Evolutionary conservation across 2,329 filamentous ascomycete genomes (phyloP).

Genomic region (Sporothrix schenckii): DNA sequence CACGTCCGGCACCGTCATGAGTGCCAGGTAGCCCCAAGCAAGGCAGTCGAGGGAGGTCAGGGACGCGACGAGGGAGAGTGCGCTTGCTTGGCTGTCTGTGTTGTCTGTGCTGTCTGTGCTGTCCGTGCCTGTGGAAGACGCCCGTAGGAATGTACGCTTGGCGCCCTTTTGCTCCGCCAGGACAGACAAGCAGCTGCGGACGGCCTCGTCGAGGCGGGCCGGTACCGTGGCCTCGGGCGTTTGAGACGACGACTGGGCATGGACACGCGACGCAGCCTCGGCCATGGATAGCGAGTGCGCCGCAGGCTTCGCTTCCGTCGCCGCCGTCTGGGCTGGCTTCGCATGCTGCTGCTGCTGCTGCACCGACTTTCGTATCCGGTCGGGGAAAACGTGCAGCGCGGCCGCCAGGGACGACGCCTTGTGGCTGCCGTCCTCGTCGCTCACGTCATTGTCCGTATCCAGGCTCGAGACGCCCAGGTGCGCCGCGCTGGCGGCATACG

Average conservation of each 20-base stretch:
- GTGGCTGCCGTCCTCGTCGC: conserved; percentile 45
- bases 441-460: conserved; percentile 54
- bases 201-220: conserved; percentile 75
- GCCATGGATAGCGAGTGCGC: conserved; percentile 16
- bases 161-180: conserved; percentile 62
- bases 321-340: neutral
- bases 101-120: conserved; percentile 46
- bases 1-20: conserved; percentile 61
- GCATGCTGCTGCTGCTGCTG: conserved; percentile 18
- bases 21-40: conserved; percentile 74
- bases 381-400: conserved; percentile 33
- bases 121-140: too few species aligned
- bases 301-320: neutral
- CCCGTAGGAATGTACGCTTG: conserved; percentile 54
- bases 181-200: conserved; percentile 70
- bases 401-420: conserved; percentile 28
- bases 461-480: conserved; percentile 70
- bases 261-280: conserved; percentile 42
- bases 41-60: conserved; percentile 75
- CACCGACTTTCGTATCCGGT: conserved; percentile 31
- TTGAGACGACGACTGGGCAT: conserved; percentile 51
- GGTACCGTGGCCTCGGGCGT: conserved; percentile 70
- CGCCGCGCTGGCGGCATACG: conserved; percentile 70
- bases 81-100: conserved; percentile 3
- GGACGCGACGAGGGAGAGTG: conserved; percentile 42